Evolutionary conservation across 2,329 filamentous ascomycete genomes (phyloP), one percentile per base, ranked within the genome.

Genomic region (Penicillium sp.): DNA sequence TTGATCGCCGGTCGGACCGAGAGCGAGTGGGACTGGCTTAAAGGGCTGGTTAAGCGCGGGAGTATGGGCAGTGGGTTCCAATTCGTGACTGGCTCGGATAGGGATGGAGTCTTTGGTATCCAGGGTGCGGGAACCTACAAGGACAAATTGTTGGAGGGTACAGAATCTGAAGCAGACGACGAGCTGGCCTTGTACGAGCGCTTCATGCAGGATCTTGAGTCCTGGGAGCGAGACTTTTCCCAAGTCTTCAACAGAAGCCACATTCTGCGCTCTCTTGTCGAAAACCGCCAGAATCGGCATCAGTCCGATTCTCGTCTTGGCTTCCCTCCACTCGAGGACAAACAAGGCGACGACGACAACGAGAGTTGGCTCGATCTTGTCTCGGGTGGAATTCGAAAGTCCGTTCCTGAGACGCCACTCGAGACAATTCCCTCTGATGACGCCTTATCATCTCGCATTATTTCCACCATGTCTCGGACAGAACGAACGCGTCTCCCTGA

Each of bases 391-490:
- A 66, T 65, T 55, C 70, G 65, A 8, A 67, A 68, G 44, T 65
- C 70, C n/a, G 64, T 69, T 17, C 63, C 68, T 13, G 69, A 74
- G 17, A 64, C 60, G 28, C 33, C 60, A n/a, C 15, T 51, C 33
- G 54, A 61, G n/a, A 13, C 37, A 13, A 55, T 38, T 4, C 38
- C 38, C 65, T 9, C 61, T 68, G 40, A 53, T 56, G 47, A 42
- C 13, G 3, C 59, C 61, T 28, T n/a, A 15, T 44, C 53, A n/a
- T 54, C 62, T 22, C 71, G 68, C 45, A 72, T 89, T 2, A 72
- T 88, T 1, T 86, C 85, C 0, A 86, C 85, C 1, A 75, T 86
- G 45, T 87, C 84, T 0, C 86, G 81, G 0, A 88, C 85, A 2
- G 82, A 86, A 64, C 83, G 84, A 3, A 82, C 79, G 4, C 82